phyloP scores from a whole-genome alignment of 345 rosid genomes.

The Crucihimalaya himalaica region DNA sequence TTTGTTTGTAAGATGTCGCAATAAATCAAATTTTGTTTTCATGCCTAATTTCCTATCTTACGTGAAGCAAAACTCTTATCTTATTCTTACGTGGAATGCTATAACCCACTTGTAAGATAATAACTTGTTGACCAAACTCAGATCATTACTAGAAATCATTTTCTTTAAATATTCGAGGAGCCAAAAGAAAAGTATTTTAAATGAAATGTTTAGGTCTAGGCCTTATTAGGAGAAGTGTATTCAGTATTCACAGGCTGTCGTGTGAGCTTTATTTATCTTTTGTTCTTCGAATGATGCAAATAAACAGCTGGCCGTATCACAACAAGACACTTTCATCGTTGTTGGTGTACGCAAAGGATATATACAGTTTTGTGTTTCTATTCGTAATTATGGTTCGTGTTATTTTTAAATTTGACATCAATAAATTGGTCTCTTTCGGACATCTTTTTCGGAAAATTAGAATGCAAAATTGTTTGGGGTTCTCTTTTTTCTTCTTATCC shows the following conservation, averaged over 20 bases:
- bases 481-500: not conserved
- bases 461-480: not conserved
- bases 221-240: conserved; percentile 38
- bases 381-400: conserved; percentile 5
- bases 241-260: conserved; percentile 45
- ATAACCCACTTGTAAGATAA: not conserved
- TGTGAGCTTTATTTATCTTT: conserved; percentile 21
- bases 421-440: conserved; percentile 17
- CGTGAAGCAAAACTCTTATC: not conserved
- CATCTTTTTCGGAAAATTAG: not conserved
- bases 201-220: conserved; percentile 32
- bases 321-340: conserved; percentile 37
- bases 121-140: conserved; percentile 11
- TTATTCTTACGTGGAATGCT: not conserved
- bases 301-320: conserved; percentile 40
- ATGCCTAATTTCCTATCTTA: not conserved
- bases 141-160: conserved; percentile 21
- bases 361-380: conserved; percentile 22
- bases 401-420: not conserved
- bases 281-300: conserved; percentile 34
- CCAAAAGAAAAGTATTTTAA: conserved; percentile 1
- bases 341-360: conserved; percentile 31
- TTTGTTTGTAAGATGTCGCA: conserved; percentile 4
- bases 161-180: conserved; percentile 31
- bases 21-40: not conserved